Evolutionary conservation across 805 yeast species (phyloP).

Genomic region (Kregervanrija delftensis): DNA sequence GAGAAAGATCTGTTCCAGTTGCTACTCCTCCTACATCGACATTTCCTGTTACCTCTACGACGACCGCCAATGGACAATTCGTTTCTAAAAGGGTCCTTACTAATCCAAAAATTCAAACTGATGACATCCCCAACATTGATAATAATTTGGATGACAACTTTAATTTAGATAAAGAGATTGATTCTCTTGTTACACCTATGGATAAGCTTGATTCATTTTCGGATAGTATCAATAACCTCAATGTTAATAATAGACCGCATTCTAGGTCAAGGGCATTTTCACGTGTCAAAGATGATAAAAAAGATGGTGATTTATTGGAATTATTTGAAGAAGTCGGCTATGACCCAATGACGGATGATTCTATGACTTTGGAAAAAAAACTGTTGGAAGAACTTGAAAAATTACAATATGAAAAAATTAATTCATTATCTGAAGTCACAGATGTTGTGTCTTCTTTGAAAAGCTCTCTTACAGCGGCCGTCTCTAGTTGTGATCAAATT

Average conservation of each 20-base stretch:
- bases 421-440: slow-evolving; percentile 37
- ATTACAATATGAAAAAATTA: slow-evolving; percentile 57
- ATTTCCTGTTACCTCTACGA: too few relatives aligned
- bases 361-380: slow-evolving; percentile 49
- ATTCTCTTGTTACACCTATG: slow-evolving; percentile 6
- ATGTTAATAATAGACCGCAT: slow-evolving; percentile 1
- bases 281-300: slow-evolving; percentile 16
- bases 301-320: slow-evolving; percentile 43
- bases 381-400: slow-evolving; percentile 52
- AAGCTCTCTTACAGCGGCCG: slow-evolving; percentile 35
- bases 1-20: neutral
- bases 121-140: neutral
- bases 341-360: slow-evolving; percentile 55
- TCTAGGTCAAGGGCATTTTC: slow-evolving; percentile 27
- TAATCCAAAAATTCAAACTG: neutral
- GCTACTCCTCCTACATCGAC: too few relatives aligned
- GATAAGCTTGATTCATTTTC: slow-evolving; percentile 1
- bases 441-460: slow-evolving; percentile 36
- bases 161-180: slow-evolving; percentile 6
- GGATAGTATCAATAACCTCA: neutral
- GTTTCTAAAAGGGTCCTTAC: neutral
- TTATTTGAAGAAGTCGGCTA: slow-evolving; percentile 74
- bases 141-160: neutral
- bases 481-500: slow-evolving; percentile 47
- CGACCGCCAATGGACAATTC: too few relatives aligned